phyloP scores from a whole-genome alignment of 2,329 filamentous ascomycete genomes.

The Penicillium sp. region DNA sequence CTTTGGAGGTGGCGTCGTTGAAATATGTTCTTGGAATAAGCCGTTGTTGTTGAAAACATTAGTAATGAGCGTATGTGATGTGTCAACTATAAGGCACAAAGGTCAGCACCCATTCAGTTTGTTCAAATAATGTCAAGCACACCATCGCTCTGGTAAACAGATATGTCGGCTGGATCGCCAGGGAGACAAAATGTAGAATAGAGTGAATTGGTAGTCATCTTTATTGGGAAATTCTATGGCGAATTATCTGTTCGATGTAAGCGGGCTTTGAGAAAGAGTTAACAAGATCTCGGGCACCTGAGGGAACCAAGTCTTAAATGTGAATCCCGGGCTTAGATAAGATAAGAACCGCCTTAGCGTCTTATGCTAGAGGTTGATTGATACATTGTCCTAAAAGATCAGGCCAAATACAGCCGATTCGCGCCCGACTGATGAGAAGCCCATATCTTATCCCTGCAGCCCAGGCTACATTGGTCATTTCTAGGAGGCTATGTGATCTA shows the following conservation, averaged over 20 bases:
- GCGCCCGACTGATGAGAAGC: background rate
- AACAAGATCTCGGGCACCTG: too few species aligned
- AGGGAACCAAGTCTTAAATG: too few species aligned
- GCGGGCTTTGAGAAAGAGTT: background rate
- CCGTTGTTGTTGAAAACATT: conserved; percentile 12
- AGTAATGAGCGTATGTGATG: background rate
- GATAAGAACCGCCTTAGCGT: background rate
- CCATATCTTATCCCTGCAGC: background rate
- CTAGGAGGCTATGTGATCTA: background rate
- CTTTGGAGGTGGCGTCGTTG: background rate
- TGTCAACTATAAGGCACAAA: background rate
- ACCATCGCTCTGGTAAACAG: background rate
- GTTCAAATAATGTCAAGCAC: background rate
- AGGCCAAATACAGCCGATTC: background rate
- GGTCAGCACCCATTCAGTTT: background rate
- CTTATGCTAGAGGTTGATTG: background rate
- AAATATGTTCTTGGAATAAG: conserved; percentile 15
- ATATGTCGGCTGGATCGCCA: background rate
- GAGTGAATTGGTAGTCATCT: background rate
- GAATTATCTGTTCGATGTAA: background rate
- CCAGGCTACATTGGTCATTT: background rate
- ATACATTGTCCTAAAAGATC: background rate
- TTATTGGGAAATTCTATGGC: too few species aligned
- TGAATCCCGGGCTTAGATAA: background rate
- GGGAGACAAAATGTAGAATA: background rate